Evolutionary conservation across 108 stramenopile genomes (phyloP), one percentile per base, ranked within the genome.

Genomic region (Schizochytrium sp.): DNA sequence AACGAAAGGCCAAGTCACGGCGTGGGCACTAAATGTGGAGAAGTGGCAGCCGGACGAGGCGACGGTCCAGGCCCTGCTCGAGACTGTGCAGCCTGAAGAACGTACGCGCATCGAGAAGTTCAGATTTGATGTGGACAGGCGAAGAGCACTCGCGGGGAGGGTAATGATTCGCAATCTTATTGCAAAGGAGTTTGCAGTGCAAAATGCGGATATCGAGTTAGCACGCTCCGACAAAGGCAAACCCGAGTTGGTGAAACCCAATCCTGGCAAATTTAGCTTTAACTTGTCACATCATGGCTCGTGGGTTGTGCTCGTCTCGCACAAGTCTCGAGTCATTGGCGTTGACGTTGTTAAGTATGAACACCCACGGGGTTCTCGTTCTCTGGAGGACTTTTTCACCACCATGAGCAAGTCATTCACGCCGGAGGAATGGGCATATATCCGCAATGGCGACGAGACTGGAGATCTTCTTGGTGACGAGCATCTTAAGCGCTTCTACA

Each of bases 361-460:
- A 38, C 1, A 49, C 10, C 76, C 76, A 5, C 19, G 40, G 50
- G 76, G 76, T 10, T 10, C 47, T 10, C 76, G 28, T 7, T 38
- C 28, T 1, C 45, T 55, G 0, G 76, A 49, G 15, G 76, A 49
- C 17, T 83, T 55, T 28, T 83, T 83, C 53, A 55, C 47, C 7
- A 49, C 53, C 17, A 83, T 83, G 76, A 47, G 76, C 45, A 83
- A 28, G 50, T 49, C 53, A 53, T 55, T 83, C 76, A 83, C 76
- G 76, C 76, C 47, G 45, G 76, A 13, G 28, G 76, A 83, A 28
- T 83, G 76, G 76, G 76, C 7, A 8, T 40, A n/a, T 53, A 55
- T 83, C 15, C 50, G 53, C 50, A 17, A 55, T 28, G 28, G 28
- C 50, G 76, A 53, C 28, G 17, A 5, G 10, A 49, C 1, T 7